These are phyloP conservation scores for Fusarium pseudograminearum DNA, from an alignment of 2,329 filamentous ascomycete genomes.

Conservation along the genomic window DNA sequence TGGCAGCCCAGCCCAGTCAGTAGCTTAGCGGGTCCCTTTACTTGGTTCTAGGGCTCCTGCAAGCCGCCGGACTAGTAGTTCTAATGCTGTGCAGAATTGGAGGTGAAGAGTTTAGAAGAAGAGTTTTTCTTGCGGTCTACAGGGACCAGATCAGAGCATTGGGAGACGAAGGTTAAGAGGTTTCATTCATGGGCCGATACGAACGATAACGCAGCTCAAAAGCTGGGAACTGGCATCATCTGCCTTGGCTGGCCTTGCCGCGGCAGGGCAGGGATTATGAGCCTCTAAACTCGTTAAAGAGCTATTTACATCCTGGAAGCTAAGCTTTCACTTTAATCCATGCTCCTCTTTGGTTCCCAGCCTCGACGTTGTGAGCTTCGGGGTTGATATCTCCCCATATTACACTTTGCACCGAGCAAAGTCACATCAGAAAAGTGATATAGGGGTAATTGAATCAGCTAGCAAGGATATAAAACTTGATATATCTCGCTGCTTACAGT, in stretches of 20 bases:
- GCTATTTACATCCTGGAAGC: slow-evolving; percentile 21
- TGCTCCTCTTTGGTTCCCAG: slow-evolving; percentile 30
- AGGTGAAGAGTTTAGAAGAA: slow-evolving; percentile 17
- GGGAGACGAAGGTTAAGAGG: slow-evolving; percentile 26
- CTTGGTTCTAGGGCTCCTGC: slow-evolving; percentile 44
- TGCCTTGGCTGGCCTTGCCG: slow-evolving; percentile 7
- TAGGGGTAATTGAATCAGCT: slow-evolving; percentile 24
- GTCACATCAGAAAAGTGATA: slow-evolving; percentile 17
- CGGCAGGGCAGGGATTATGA: slow-evolving; percentile 31
- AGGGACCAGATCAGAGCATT: slow-evolving; percentile 16
- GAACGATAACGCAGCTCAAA: slow-evolving; percentile 13
- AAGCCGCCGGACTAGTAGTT: slow-evolving; percentile 47
- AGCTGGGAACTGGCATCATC: slow-evolving; percentile 25
- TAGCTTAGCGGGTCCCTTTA: slow-evolving; percentile 37
- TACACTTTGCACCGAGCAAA: slow-evolving; percentile 27
- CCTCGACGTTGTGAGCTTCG: slow-evolving; percentile 25
- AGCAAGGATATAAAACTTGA: slow-evolving; percentile 39
- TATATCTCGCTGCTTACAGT: slow-evolving; percentile 19
- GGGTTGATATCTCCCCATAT: slow-evolving; percentile 24
- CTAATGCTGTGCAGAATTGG: slow-evolving; percentile 53
- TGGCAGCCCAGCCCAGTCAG: slow-evolving; percentile 1
- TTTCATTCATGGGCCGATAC: slow-evolving; percentile 28
- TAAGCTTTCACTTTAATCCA: slow-evolving; percentile 15
- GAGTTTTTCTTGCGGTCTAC: slow-evolving; percentile 24
- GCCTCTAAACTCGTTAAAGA: slow-evolving; percentile 26